Base-by-base conservation (phyloP, 768 basidiomycete species). In the Lactarius vividus region DNA sequence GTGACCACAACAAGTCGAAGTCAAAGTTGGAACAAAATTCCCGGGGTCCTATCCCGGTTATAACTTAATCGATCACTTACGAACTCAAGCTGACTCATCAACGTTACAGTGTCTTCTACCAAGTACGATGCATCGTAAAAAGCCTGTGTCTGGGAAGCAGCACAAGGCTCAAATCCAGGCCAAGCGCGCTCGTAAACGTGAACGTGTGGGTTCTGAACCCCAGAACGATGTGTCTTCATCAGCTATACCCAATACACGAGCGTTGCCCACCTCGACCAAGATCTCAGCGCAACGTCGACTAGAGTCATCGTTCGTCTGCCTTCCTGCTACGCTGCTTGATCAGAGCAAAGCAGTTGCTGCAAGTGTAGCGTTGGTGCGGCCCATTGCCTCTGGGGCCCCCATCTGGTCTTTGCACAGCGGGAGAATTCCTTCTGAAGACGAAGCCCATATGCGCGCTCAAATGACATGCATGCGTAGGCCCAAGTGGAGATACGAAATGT, bases 401-500 rank as follows among this genome's bases (percentile, higher is more conserved):
- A 70, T 84, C 57, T 79, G 59, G 55, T 31, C 55, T 62, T 15
- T 39, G 29, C 44, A 60, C 57, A 60, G 59, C 59, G 59, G 39
- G 57, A 64, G 18, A 69, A 60, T 26, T 39, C 40, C 55, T 1
- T 64, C 67, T 16, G 57, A 44, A 31, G 40, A 23, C 23, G 59
- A 62, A 44, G 63, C 35, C 0, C 39, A 52, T 35, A 40, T 26
- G 66, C 49, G 46, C 59, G 57, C 52, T 65, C 29, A 58, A 44
- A 62, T 84, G 66, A 74, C 73, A 15, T 81, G 81, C 71, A 92
- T 92, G 20, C 84, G 77, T 68, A 75, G 96, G 64, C 95, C 96
- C 3, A 94, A 89, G 74, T 97, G 95, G 92, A 80, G 84, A 23
- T 92, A 86, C 74, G 88, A 91, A 28, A 90, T 91, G 87, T 82